Conservation (phyloP, 2,329 filamentous ascomycete genomes). For the Hypoxylon sp. region DNA sequence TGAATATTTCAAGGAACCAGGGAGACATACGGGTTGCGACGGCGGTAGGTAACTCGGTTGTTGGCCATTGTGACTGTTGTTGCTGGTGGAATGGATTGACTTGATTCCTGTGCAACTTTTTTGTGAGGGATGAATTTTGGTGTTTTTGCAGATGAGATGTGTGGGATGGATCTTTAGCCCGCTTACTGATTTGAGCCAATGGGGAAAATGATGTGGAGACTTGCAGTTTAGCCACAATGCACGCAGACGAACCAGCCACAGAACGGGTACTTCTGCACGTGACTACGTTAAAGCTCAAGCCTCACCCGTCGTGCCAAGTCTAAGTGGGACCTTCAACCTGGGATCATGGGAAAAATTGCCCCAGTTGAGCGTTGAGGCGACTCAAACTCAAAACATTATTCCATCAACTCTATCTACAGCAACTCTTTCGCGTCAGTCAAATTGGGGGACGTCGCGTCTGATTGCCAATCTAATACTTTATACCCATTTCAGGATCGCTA, state of each 20-base stretch:
- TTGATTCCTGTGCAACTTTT: slow-evolving; percentile 51
- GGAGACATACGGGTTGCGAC: slow-evolving; percentile 81
- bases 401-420: slow-evolving; percentile 36
- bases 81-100: slow-evolving; percentile 47
- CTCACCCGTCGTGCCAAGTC: slow-evolving; percentile 18
- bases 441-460: slow-evolving; percentile 42
- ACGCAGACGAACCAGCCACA: neutral
- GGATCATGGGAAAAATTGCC: slow-evolving; percentile 47
- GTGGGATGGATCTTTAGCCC: slow-evolving; percentile 51
- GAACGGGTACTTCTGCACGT: slow-evolving; percentile 11
- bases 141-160: slow-evolving; percentile 49
- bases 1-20: slow-evolving; percentile 48
- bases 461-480: slow-evolving; percentile 32
- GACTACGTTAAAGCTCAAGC: slow-evolving; percentile 13
- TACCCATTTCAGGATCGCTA: slow-evolving; percentile 23
- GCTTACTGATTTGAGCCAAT: slow-evolving; percentile 50
- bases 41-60: slow-evolving; percentile 78
- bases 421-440: slow-evolving; percentile 45
- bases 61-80: slow-evolving; percentile 69
- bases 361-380: slow-evolving; percentile 45
- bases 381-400: slow-evolving; percentile 31
- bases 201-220: slow-evolving; percentile 25
- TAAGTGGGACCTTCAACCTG: slow-evolving; percentile 31
- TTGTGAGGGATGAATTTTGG: slow-evolving; percentile 51
- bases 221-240: slow-evolving; percentile 25